Percentiles rank a stretch among this genome's conserved stretches.
Evolutionary conservation across 2,329 filamentous ascomycete species (phyloP).

Genomic region (Zymoseptoria pseudotritici): DNA sequence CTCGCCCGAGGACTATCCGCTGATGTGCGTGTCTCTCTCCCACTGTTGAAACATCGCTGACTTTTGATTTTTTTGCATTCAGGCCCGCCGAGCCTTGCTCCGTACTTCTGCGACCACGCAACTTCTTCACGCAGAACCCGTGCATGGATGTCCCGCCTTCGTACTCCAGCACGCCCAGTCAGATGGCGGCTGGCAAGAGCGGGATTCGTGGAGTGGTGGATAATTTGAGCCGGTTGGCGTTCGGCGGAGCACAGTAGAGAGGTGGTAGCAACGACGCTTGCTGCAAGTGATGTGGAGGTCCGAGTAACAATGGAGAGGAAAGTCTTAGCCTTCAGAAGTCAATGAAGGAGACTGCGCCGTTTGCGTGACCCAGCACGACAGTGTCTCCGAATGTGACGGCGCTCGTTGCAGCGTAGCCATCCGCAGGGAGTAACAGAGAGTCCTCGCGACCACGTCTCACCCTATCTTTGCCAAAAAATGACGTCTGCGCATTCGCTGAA

Average conservation of each 20-base stretch:
- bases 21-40: constrained; percentile 52
- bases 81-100: constrained; percentile 57
- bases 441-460: not conserved
- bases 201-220: constrained; percentile 41
- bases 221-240: constrained; percentile 43
- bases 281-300: constrained; percentile 3
- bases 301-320: too few species aligned
- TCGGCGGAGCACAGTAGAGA: constrained; percentile 35
- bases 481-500: not conserved
- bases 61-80: not conserved
- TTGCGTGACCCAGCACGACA: not conserved
- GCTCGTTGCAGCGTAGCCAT: not conserved
- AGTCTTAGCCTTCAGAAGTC: not conserved
- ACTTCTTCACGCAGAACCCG: constrained; percentile 77
- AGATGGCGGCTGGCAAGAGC: constrained; percentile 41
- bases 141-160: constrained; percentile 73
- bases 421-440: not conserved
- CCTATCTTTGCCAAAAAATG: not conserved
- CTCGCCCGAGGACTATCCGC: constrained; percentile 79
- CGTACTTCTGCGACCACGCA: constrained; percentile 61
- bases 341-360: not conserved
- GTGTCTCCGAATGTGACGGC: not conserved
- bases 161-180: constrained; percentile 64
- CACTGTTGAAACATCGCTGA: not conserved
- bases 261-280: constrained; percentile 21